Conservation (phyloP, 2,329 filamentous ascomycete genomes). For the Fonsecaea pedrosoi region DNA sequence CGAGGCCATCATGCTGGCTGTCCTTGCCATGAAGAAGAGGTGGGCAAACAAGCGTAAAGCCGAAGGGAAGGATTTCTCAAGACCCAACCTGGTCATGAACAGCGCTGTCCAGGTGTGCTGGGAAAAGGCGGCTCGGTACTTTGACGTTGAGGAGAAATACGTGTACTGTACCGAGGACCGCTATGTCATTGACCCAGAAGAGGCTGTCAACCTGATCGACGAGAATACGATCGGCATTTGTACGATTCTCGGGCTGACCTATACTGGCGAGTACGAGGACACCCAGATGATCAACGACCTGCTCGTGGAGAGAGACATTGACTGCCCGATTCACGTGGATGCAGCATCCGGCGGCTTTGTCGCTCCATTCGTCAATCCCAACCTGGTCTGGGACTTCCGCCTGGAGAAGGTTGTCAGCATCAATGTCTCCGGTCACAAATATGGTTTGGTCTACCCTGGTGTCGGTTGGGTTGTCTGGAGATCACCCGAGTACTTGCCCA, state of each 20-base stretch:
- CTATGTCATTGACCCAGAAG: slow-evolving; percentile 68
- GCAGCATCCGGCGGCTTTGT: slow-evolving; percentile 93
- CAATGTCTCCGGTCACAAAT: slow-evolving; percentile 93
- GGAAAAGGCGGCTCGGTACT: slow-evolving; percentile 90
- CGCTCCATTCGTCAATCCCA: slow-evolving; percentile 84
- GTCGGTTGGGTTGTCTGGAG: slow-evolving; percentile 96
- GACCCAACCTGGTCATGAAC: slow-evolving; percentile 94
- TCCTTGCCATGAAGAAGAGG: slow-evolving; percentile 89
- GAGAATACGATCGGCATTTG: slow-evolving; percentile 89
- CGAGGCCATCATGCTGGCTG: slow-evolving; percentile 65
- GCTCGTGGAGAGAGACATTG: slow-evolving; percentile 73
- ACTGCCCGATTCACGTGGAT: slow-evolving; percentile 91
- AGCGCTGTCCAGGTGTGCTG: slow-evolving; percentile 96
- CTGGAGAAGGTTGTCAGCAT: slow-evolving; percentile 88
- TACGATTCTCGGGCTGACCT: slow-evolving; percentile 87
- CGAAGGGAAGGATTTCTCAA: slow-evolving; percentile 78
- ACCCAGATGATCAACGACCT: slow-evolving; percentile 91
- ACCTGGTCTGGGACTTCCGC: slow-evolving; percentile 89
- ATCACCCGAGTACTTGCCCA: slow-evolving; percentile 78
- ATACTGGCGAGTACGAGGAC: slow-evolving; percentile 95
- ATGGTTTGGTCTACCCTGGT: slow-evolving; percentile 80
- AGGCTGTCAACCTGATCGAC: slow-evolving; percentile 67
- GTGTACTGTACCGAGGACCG: slow-evolving; percentile 67
- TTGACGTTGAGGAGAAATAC: slow-evolving; percentile 90
- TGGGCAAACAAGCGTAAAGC: slow-evolving; percentile 89